phyloP scores from a whole-genome alignment of 805 yeast species.

The Candida ovalis region DNA sequence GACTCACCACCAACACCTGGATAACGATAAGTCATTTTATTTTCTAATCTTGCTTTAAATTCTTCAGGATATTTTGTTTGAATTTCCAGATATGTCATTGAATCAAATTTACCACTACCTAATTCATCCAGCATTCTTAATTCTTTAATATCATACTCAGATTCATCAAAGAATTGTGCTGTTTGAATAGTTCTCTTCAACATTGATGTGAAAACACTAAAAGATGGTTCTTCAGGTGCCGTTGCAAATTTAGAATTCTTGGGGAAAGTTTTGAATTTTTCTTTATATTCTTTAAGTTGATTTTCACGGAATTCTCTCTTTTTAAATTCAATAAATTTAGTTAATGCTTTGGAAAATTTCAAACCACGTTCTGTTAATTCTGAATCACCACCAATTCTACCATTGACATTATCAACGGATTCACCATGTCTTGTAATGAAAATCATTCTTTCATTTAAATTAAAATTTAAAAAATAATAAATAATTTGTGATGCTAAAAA shows the following conservation, averaged over 20 bases:
- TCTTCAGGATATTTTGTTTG: constrained; percentile 70
- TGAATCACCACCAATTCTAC: constrained; percentile 92
- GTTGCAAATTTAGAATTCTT: constrained; percentile 6
- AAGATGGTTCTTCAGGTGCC: constrained; percentile 63
- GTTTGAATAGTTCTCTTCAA: constrained; percentile 75
- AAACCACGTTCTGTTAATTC: constrained; percentile 73
- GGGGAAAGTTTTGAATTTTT: constrained; percentile 33
- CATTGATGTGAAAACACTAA: constrained; percentile 94
- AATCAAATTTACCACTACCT: constrained; percentile 91
- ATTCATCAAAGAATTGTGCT: constrained; percentile 71
- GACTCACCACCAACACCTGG: constrained; percentile 99
- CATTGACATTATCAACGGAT: constrained; percentile 76
- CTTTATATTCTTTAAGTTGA: constrained; percentile 53
- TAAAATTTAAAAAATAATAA: constrained; percentile 84
- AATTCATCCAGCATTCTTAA: constrained; percentile 92
- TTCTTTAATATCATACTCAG: constrained; percentile 70
- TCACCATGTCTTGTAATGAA: constrained; percentile 97
- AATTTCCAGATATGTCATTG: constrained; percentile 88
- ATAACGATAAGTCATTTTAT: constrained; percentile 82
- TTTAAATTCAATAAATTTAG: constrained; percentile 69
- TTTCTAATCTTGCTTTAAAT: constrained; percentile 66
- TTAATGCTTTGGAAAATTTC: constrained; percentile 67
- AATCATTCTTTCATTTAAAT: constrained; percentile 82
- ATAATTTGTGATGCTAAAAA: constrained; percentile 91
- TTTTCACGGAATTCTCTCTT: constrained; percentile 61